Percentiles rank a stretch among this genome's conserved stretches.
These are phyloP conservation scores for Penicillium verhagenii DNA, from an alignment of 495 filamentous ascomycete species.

Conservation along the genomic window DNA sequence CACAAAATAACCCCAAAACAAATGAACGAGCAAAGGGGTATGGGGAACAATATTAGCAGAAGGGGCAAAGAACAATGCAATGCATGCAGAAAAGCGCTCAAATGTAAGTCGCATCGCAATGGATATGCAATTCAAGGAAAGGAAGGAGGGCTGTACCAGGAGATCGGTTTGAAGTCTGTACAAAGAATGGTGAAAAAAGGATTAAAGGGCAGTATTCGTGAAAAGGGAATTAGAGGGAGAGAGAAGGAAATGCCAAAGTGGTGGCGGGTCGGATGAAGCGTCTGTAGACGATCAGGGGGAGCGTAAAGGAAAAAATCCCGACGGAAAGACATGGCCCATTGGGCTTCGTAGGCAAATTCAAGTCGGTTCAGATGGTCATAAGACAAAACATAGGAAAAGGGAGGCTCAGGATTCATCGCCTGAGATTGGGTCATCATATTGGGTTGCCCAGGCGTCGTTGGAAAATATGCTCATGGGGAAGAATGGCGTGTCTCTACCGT, in stretches of 20 bases:
- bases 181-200: conserved; percentile 29
- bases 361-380: conserved; percentile 2
- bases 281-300: not conserved
- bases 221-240: conserved; percentile 23
- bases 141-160: conserved; percentile 17
- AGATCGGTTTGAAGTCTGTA: conserved; percentile 23
- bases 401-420: not conserved
- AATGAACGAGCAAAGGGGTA: conserved; percentile 3
- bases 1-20: conserved; percentile 5
- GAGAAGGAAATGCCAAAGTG: conserved; percentile 30
- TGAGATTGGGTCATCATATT: conserved; percentile 15
- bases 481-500: not conserved
- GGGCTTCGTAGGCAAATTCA: conserved; percentile 6
- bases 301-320: not conserved
- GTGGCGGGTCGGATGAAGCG: conserved; percentile 3
- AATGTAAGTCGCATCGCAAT: conserved; percentile 26
- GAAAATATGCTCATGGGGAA: conserved; percentile 14
- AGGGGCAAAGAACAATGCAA: conserved; percentile 12
- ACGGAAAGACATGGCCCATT: not conserved
- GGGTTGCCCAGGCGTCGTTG: conserved; percentile 15
- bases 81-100: conserved; percentile 1
- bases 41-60: conserved; percentile 20
- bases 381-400: conserved; percentile 5
- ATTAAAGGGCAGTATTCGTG: conserved; percentile 40
- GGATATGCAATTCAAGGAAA: conserved; percentile 25